Evolutionary conservation across 345 rosid genomes (phyloP), one percentile per base, ranked within the genome.

Genomic region (Raphanus sativus): DNA sequence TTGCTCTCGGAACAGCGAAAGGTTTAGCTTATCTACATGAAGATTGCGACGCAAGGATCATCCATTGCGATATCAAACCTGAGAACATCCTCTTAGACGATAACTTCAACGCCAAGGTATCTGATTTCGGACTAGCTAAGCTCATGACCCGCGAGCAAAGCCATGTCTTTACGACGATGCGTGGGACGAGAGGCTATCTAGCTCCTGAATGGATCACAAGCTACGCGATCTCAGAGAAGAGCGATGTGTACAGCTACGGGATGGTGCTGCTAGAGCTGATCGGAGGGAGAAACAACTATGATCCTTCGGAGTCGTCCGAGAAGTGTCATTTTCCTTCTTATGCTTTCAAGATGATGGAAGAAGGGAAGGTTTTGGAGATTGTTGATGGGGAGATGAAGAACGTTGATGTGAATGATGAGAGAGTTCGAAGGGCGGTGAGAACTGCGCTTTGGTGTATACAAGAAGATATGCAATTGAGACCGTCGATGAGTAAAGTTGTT

Each of bases 121-220:
- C 97, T 0, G 98, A 94, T 83, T 94, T 92, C 7, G 97, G 98
- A 60, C 75, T 94, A 24, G 98, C 98, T 0, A 94, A 94, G 85
- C 85, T 90, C 38, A 94, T 94, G 97, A 90, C 84, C 25, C 85
- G 97, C 5, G 97, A 94, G 83, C 97, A 94, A 71, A 94, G 98
- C 85, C 91, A 89, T 45, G 97, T 94, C 2, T 90, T 92, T 85
- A 92, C 97, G 0, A 94, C 98, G 1, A 75, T 94, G 71, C 83
- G 97, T 3, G 97, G 98, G 73, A 94, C 98, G 8, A 83, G 98
- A 54, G 98, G 98, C 11, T 94, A 92, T 81, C 89, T 94, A 3
- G 97, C 97, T 10, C 97, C 97, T 0, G 97, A 94, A 55, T 94
- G 97, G 98, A 88, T 94, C 81, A 94, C 98, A 63, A 94, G 87